Evolutionary conservation across 2,329 filamentous ascomycete species (phyloP), one percentile per base, ranked within the genome.

Genomic region (Ilyonectria robusta): DNA sequence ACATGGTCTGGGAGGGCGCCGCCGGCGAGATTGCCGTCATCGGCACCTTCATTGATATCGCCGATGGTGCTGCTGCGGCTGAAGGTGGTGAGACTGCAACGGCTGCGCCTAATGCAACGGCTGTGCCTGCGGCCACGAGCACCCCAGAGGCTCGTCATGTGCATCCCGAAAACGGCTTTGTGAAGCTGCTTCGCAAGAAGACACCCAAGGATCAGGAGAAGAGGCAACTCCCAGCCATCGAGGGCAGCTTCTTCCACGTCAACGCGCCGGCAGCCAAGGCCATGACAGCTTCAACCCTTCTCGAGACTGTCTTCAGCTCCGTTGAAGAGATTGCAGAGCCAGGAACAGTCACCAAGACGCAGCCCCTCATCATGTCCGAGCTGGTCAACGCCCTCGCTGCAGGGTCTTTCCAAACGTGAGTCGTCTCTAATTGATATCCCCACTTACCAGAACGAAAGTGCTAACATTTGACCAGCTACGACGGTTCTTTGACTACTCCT

Each of bases 401-500:
- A 2, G 77, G 80, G 21, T 74, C 74, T 3, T 73, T 78, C 55
- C 69, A 66, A 29, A 75, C 68, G 77, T 77, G 59, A 75, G 76
- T 70, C 15, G 17, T 26, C 26, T 26, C 26, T 6, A 26, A 6
- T 6, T 26, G 26, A 26, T 5, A 6, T 26, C 26, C 26, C 26
- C 6, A 5, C 26, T 26, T 26, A 15, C 55, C n/a, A 19, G 1
- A 9, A 17, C 44, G 19, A 8, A 17, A 26, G 26, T 26, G 13
- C 42, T 1, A 29, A 51, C 9, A 1, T n/a, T 56, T 17, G 33
- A 31, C 10, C 31, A 76, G 75, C 35, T 91, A 91, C 81, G 77
- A 78, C 11, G 89, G 89, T 23, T 89, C 87, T 19, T 81, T 91
- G 53, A 91, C 89, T 44, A 91, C 88, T 0, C 89, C 89, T 23